A percentile compares a stretch with the other conserved stretches of the same genome.
These are phyloP conservation scores for Myxozyma geophila DNA, from an alignment of 805 yeast genomes.

Conservation along the genomic window DNA sequence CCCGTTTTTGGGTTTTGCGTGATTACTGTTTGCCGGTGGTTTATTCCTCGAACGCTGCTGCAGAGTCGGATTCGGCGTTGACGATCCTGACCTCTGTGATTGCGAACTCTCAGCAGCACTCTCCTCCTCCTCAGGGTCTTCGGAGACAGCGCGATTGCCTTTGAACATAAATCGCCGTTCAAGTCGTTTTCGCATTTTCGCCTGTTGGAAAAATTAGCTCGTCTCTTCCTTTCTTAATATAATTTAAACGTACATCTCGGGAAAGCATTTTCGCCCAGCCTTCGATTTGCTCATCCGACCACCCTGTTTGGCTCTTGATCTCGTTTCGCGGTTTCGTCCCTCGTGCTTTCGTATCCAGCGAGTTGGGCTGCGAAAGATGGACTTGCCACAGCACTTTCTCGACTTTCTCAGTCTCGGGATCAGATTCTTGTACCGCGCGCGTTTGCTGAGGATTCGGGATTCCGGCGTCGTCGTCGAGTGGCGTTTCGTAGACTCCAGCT, in stretches of 20 bases:
- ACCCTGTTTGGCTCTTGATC: conserved; percentile 44
- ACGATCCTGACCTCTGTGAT: neutral
- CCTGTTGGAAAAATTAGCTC: conserved; percentile 7
- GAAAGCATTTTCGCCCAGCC: conserved; percentile 86
- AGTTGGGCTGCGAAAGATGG: conserved; percentile 56
- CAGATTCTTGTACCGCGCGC: conserved; percentile 28
- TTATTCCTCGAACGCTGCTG: neutral
- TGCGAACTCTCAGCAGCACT: neutral
- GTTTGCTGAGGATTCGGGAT: conserved; percentile 1
- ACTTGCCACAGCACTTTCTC: conserved; percentile 64
- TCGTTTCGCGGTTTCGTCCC: conserved; percentile 48
- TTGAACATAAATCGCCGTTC: conserved; percentile 64
- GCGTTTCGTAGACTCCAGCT: conserved; percentile 32
- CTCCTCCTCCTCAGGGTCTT: conserved; percentile 10
- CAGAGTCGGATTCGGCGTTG: no score
- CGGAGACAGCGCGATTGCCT: conserved; percentile 42
- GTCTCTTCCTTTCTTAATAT: neutral
- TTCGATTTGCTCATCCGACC: conserved; percentile 92
- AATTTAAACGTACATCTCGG: conserved; percentile 53
- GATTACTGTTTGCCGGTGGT: neutral
- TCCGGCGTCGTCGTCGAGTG: conserved; percentile 15
- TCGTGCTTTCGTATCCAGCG: conserved; percentile 57
- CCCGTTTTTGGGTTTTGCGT: neutral
- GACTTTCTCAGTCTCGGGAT: conserved; percentile 39
- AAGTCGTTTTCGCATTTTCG: conserved; percentile 57